Evolutionary conservation across 1,284 basidiomycete genomes (phyloP).

Genomic region (Trichosporon ovoides): DNA sequence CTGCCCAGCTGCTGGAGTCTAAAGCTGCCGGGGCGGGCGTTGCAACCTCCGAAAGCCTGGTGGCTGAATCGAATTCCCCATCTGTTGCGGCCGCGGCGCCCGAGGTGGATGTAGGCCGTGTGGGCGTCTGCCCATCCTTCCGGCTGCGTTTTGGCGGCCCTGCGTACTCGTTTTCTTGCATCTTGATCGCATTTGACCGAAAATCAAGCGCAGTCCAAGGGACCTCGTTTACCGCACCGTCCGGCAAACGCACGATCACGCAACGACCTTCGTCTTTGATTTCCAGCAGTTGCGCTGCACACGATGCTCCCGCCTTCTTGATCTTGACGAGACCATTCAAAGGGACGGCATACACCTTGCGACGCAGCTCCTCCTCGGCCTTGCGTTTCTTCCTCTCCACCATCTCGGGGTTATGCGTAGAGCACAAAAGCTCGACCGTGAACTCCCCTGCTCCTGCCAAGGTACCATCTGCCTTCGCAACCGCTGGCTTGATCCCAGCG

Average conservation of each 20-base stretch:
- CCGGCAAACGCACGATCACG: conserved; percentile 56
- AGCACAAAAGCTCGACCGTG: conserved; percentile 67
- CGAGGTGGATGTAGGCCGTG: not conserved
- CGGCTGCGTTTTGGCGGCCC: conserved; percentile 18
- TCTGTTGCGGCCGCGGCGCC: not conserved
- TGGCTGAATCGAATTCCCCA: not conserved
- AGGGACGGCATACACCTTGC: conserved; percentile 61
- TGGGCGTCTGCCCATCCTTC: conserved; percentile 6
- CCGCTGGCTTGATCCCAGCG: conserved; percentile 16
- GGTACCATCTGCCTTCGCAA: not conserved
- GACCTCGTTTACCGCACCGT: conserved; percentile 5
- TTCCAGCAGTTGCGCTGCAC: conserved; percentile 67
- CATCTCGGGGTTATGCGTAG: conserved; percentile 75
- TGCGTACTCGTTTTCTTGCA: conserved; percentile 22
- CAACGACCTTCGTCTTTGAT: conserved; percentile 63
- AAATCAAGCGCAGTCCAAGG: conserved; percentile 19
- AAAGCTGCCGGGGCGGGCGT: not conserved
- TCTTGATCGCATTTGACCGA: conserved; percentile 7
- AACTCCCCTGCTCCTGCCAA: conserved; percentile 56
- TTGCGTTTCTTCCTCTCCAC: conserved; percentile 13
- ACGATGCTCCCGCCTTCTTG: conserved; percentile 67
- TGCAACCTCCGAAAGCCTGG: not conserved
- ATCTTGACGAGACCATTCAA: conserved; percentile 70
- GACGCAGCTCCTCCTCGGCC: conserved; percentile 51
- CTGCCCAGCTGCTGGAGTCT: not conserved